These are phyloP conservation scores for Yamadazyma akitaensis DNA, from an alignment of 805 yeast genomes.

Conservation along the genomic window DNA sequence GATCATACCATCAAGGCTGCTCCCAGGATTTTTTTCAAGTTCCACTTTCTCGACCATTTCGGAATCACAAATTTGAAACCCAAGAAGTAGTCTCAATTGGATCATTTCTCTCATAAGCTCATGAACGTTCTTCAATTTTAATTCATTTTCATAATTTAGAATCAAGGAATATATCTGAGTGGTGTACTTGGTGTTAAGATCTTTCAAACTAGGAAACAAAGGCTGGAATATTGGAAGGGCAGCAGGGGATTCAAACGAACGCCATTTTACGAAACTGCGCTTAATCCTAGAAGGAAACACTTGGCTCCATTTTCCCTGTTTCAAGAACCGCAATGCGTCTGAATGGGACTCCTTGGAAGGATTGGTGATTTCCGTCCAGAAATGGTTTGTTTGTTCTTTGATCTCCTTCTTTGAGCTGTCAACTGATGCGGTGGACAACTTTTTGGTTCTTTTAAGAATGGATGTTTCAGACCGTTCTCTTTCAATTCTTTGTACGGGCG, in stretches of 20 bases:
- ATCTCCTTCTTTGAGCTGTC: neutral
- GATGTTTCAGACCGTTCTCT: slow-evolving; percentile 12
- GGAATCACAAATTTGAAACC: slow-evolving; percentile 88
- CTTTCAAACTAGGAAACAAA: slow-evolving; percentile 67
- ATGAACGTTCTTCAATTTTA: slow-evolving; percentile 46
- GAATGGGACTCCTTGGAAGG: slow-evolving; percentile 69
- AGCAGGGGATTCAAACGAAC: slow-evolving; percentile 90
- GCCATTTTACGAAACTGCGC: slow-evolving; percentile 80
- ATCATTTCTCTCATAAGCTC: slow-evolving; percentile 84
- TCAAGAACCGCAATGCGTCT: slow-evolving; percentile 52
- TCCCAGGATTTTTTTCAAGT: slow-evolving; percentile 50
- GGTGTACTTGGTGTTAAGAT: slow-evolving; percentile 69
- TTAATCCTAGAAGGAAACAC: slow-evolving; percentile 75
- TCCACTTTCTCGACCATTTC: slow-evolving; percentile 65
- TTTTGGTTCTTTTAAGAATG: slow-evolving; percentile 7
- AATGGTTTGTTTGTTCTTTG: slow-evolving; percentile 5
- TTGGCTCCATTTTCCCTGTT: slow-evolving; percentile 88
- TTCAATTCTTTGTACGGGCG: neutral
- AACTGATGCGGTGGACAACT: slow-evolving; percentile 6
- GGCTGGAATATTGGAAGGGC: slow-evolving; percentile 81
- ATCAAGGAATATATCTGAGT: slow-evolving; percentile 82
- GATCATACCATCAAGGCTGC: slow-evolving; percentile 51
- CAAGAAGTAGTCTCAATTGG: slow-evolving; percentile 73
- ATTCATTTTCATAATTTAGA: slow-evolving; percentile 55
- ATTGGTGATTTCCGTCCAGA: slow-evolving; percentile 46